A percentile compares a stretch with the other conserved stretches of the same genome.
Evolutionary conservation across 2,329 filamentous ascomycete genomes (phyloP).

Genomic region (Helminthosporium solani): DNA sequence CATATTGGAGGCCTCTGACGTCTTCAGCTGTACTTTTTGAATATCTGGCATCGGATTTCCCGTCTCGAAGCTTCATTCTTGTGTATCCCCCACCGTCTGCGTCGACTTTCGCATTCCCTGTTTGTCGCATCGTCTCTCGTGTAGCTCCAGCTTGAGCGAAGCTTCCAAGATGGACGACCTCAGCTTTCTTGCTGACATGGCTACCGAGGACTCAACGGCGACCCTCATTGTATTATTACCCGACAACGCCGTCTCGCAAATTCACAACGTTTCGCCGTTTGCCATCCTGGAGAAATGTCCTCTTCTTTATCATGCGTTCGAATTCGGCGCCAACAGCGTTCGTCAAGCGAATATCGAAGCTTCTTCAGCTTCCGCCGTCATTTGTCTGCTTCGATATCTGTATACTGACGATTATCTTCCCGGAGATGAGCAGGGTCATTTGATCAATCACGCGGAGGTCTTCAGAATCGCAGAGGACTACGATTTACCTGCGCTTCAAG

Average conservation of each 20-base stretch:
- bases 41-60: not conserved
- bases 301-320: slow-evolving; percentile 45
- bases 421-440: slow-evolving; percentile 26
- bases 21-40: not conserved
- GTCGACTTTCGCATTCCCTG: not conserved
- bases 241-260: slow-evolving; percentile 32
- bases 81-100: not conserved
- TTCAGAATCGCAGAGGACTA: slow-evolving; percentile 46
- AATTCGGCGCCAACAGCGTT: slow-evolving; percentile 30
- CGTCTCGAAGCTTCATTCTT: not conserved
- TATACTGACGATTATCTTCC: slow-evolving; percentile 44
- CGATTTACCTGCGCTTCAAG: slow-evolving; percentile 43
- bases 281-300: slow-evolving; percentile 40
- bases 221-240: slow-evolving; percentile 36
- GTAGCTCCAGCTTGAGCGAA: not conserved
- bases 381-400: slow-evolving; percentile 45
- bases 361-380: slow-evolving; percentile 31
- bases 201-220: slow-evolving; percentile 20
- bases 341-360: slow-evolving; percentile 43
- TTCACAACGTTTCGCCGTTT: slow-evolving; percentile 35
- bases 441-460: slow-evolving; percentile 45
- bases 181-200: slow-evolving; percentile 20
- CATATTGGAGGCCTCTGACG: not conserved
- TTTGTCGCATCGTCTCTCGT: not conserved
- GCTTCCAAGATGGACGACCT: slow-evolving; percentile 23